These are phyloP conservation scores for Xylariales sp. DNA, from an alignment of 2,329 filamentous ascomycete species.

Conservation along the genomic window DNA sequence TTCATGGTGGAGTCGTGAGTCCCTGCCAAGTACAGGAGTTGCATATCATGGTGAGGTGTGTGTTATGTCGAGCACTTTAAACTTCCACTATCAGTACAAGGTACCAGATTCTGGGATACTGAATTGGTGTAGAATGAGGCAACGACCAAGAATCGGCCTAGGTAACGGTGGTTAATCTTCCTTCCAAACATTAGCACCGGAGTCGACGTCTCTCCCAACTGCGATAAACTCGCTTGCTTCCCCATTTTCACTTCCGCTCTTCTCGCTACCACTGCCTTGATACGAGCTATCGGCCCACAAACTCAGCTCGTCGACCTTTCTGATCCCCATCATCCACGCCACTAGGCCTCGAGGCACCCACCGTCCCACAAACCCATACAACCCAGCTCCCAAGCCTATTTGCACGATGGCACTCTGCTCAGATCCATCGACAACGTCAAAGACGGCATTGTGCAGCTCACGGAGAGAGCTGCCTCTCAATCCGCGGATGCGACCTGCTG, in stretches of 20 bases:
- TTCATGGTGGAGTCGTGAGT: slow-evolving; percentile 4
- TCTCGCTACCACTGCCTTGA: slow-evolving; percentile 30
- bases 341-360: slow-evolving; percentile 75
- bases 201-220: slow-evolving; percentile 39
- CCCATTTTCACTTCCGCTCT: slow-evolving; percentile 20
- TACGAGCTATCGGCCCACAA: slow-evolving; percentile 43
- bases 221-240: slow-evolving; percentile 45
- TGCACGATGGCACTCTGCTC: slow-evolving; percentile 61
- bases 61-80: too few relatives aligned
- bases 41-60: not conserved
- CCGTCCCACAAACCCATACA: slow-evolving; percentile 81
- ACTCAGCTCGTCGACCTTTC: slow-evolving; percentile 54
- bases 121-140: too few relatives aligned
- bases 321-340: slow-evolving; percentile 89
- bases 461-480: slow-evolving; percentile 68
- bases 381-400: slow-evolving; percentile 77
- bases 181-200: slow-evolving; percentile 43
- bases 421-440: slow-evolving; percentile 76
- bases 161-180: slow-evolving; percentile 26
- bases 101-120: too few relatives aligned
- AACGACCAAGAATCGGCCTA: too few relatives aligned
- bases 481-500: slow-evolving; percentile 52
- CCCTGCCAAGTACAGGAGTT: slow-evolving; percentile 4
- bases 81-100: too few relatives aligned
- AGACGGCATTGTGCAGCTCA: slow-evolving; percentile 80